Percentiles rank a stretch among this genome's conserved stretches.
phyloP scores from a whole-genome alignment of 1,284 basidiomycete species.

The Hortiboletus rubellus region DNA sequence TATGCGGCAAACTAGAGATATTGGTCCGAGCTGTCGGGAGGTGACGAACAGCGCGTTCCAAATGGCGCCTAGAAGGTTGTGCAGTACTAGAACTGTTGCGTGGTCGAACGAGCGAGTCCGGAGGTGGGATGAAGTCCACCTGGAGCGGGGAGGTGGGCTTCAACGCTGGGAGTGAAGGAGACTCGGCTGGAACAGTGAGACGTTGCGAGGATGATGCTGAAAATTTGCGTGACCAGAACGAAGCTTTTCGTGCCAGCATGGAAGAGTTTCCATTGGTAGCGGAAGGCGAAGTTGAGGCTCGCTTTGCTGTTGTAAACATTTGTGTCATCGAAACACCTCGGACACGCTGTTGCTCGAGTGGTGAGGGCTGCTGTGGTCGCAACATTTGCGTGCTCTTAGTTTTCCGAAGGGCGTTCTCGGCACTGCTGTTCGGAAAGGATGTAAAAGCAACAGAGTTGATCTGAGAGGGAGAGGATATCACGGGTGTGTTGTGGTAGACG shows the following conservation, averaged over 20 bases:
- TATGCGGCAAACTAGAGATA: conserved; percentile 18
- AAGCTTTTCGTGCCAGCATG: conserved; percentile 54
- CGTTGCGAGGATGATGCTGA: conserved; percentile 25
- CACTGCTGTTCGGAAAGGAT: conserved; percentile 14
- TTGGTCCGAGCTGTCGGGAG: conserved; percentile 16
- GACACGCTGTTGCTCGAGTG: conserved; percentile 38
- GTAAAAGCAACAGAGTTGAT: conserved; percentile 26
- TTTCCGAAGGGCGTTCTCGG: conserved; percentile 28
- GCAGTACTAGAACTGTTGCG: conserved; percentile 34
- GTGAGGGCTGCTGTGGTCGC: conserved; percentile 9
- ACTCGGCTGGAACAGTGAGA: conserved; percentile 26
- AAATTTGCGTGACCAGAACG: conserved; percentile 50
- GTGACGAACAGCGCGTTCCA: conserved; percentile 41
- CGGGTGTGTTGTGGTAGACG: conserved; percentile 23
- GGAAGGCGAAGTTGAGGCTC: conserved; percentile 38
- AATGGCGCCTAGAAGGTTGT: conserved; percentile 52
- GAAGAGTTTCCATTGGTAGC: conserved; percentile 22
- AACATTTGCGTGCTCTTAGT: conserved; percentile 27
- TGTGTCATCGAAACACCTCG: conserved; percentile 48
- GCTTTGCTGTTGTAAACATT: conserved; percentile 41
- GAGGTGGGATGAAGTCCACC: conserved; percentile 38
- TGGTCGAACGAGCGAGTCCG: conserved; percentile 27
- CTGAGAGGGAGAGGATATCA: conserved; percentile 16
- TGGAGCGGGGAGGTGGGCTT: conserved; percentile 55
- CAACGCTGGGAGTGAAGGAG: conserved; percentile 47